Conservation (phyloP, 176 grass and related monocot species). For the Pontederia paniculata region DNA sequence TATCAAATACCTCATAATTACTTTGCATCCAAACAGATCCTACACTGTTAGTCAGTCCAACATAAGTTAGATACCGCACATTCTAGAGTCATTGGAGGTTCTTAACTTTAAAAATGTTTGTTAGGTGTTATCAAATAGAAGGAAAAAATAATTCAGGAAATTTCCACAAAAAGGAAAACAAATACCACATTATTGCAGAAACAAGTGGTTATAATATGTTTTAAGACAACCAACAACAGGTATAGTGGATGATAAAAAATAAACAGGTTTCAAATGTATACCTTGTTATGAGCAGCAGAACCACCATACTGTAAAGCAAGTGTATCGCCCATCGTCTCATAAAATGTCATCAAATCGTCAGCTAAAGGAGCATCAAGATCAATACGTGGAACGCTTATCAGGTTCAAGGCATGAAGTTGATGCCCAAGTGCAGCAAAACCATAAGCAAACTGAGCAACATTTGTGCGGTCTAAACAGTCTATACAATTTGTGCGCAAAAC, state of each 20-base stretch:
- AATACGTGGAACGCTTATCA: constrained; percentile 40
- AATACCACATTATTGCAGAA: too few species aligned
- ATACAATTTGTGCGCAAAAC: constrained; percentile 89
- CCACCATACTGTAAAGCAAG: constrained; percentile 86
- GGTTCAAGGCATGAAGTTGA: constrained; percentile 58
- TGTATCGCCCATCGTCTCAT: constrained; percentile 84
- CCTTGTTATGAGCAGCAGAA: constrained; percentile 97
- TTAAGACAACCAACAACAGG: not conserved
- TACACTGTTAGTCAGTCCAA: too few species aligned
- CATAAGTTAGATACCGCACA: too few species aligned
- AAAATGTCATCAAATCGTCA: constrained; percentile 73
- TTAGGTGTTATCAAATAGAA: too few species aligned
- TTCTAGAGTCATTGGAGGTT: too few species aligned
- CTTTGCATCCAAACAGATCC: too few species aligned
- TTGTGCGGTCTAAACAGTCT: constrained; percentile 94
- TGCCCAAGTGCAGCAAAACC: constrained; percentile 85
- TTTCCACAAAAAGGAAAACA: too few species aligned
- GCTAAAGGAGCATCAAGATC: constrained; percentile 62
- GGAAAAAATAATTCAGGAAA: too few species aligned
- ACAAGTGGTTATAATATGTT: too few species aligned
- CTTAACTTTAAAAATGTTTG: too few species aligned
- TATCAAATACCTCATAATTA: too few species aligned
- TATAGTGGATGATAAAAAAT: too few species aligned
- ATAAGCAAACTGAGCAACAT: constrained; percentile 89
- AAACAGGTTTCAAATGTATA: constrained; percentile 11